Conservation (phyloP, 192 early-diverging fungal species). For the Glomus cerebriforme region DNA sequence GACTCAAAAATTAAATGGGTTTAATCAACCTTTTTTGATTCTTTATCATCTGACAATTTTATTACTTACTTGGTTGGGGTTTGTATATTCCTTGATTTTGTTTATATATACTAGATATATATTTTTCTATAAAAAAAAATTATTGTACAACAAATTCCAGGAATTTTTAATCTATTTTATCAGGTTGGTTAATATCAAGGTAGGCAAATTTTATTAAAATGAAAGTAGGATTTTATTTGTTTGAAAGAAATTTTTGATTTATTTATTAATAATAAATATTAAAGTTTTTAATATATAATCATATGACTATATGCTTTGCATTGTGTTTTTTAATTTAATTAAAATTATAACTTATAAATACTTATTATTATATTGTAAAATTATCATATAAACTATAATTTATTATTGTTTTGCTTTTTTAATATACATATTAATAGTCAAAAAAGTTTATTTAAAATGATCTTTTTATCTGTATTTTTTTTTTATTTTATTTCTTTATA, state of each 20-base stretch:
- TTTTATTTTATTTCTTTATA: no score
- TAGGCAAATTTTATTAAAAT: conserved; percentile 13
- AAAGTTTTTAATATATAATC: no score
- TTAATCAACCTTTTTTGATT: neutral
- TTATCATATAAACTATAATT: no score
- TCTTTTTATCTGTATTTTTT: no score
- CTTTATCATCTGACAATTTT: neutral
- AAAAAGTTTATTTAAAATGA: no score
- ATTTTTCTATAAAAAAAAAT: neutral
- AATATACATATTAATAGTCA: no score
- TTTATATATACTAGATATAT: neutral
- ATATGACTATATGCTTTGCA: no score
- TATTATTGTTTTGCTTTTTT: no score
- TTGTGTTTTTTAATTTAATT: no score
- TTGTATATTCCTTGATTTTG: conserved; percentile 16
- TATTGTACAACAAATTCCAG: neutral
- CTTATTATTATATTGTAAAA: no score
- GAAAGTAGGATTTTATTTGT: neutral
- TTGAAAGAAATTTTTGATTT: neutral
- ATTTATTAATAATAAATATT: no score
- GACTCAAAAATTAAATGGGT: neutral
- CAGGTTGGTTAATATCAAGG: conserved; percentile 20
- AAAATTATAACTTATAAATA: no score
- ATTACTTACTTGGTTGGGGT: conserved; percentile 17
- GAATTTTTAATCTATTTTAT: neutral